phyloP scores from a whole-genome alignment of 192 early-diverging fungal genomes.

The Backusella psychrophila region DNA sequence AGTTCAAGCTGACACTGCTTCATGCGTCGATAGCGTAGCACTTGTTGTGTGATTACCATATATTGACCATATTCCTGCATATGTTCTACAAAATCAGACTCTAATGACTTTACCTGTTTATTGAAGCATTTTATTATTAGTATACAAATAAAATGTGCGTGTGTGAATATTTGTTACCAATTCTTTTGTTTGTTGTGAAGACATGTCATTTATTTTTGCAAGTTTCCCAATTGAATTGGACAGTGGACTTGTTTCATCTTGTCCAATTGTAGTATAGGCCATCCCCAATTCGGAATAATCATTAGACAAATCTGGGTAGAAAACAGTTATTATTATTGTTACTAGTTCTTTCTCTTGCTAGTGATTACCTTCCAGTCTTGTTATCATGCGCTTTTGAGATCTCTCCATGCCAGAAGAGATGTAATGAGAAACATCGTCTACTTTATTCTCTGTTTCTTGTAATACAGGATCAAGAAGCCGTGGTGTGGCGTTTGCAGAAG shows the following conservation, averaged over 20 bases:
- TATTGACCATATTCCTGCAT: slow-evolving; percentile 16
- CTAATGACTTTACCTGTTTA: not conserved
- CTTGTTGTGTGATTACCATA: not conserved
- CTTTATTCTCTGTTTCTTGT: not conserved
- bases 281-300: not conserved
- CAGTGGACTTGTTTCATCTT: slow-evolving; percentile 10
- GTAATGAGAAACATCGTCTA: not conserved
- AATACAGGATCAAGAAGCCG: not conserved
- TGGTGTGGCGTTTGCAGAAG: not conserved
- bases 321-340: not conserved
- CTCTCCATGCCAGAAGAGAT: slow-evolving; percentile 47
- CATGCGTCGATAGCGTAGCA: not conserved
- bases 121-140: not conserved
- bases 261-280: slow-evolving; percentile 1
- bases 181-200: not conserved
- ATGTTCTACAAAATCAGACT: not conserved
- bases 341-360: not conserved
- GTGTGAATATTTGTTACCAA: slow-evolving; percentile 7
- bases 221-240: not conserved
- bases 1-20: slow-evolving; percentile 9
- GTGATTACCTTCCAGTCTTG: slow-evolving; percentile 54
- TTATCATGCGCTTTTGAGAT: slow-evolving; percentile 67
- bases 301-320: not conserved
- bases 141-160: not conserved
- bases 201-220: not conserved